phyloP scores from a whole-genome alignment of 164 flowering plant genomes.

The Euptelea pleiosperma region DNA sequence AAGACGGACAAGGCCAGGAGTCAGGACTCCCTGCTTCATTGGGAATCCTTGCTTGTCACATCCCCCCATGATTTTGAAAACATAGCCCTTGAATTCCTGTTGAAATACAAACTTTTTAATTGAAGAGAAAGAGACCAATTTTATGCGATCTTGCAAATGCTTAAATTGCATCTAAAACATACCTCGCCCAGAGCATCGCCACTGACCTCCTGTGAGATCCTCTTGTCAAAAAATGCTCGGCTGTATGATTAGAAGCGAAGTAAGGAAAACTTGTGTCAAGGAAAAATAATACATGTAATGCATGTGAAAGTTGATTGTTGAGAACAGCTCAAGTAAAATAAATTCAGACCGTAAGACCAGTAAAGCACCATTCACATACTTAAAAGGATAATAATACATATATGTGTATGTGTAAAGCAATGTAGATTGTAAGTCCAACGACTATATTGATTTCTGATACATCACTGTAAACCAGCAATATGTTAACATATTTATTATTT shows the following conservation, averaged over 20 bases:
- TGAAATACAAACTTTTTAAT: no score
- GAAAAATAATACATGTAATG: not conserved
- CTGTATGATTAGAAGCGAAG: constrained; percentile 19
- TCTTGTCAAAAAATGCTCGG: constrained; percentile 47
- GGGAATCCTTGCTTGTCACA: constrained; percentile 51
- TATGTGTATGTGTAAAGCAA: no score
- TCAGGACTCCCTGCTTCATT: constrained; percentile 45
- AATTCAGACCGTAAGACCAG: no score
- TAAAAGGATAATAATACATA: no score
- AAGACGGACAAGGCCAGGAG: constrained; percentile 41
- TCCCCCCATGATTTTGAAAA: constrained; percentile 47
- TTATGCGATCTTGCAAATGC: not conserved
- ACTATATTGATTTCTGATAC: no score
- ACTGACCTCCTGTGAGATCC: constrained; percentile 52
- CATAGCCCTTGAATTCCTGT: constrained; percentile 42
- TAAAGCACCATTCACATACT: no score
- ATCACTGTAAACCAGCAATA: no score
- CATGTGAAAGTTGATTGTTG: no score
- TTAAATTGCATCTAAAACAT: not conserved
- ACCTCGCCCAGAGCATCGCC: constrained; percentile 50
- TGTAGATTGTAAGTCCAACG: no score
- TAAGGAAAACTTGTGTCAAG: not conserved
- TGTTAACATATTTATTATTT: no score
- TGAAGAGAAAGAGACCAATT: not conserved
- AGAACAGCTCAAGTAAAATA: no score